Evolutionary conservation across 2,329 filamentous ascomycete genomes (phyloP), one percentile per base, ranked within the genome.

Genomic region (Alternaria viburni): DNA sequence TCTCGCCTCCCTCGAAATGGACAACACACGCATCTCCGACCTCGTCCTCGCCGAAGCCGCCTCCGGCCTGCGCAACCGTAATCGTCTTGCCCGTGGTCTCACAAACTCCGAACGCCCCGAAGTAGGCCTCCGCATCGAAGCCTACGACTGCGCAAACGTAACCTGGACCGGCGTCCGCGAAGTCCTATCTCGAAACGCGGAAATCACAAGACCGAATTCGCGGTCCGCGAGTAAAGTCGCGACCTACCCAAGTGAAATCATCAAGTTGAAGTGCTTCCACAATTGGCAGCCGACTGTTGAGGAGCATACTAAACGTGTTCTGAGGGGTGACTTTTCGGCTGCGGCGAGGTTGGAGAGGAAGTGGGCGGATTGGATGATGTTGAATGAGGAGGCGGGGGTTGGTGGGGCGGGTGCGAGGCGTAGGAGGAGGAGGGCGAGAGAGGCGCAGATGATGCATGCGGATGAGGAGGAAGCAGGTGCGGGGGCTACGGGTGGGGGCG

Each of bases 361-460:
- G 78, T 98, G 95, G 95, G 91, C 91, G 0, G 91, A 96, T 58
- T 97, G 93, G 79, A 97, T 97, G 93, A 92, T 96, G 81, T 90
- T 92, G 15, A 92, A 88, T 54, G 93, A 97, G 79, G 95, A 97
- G 77, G 92, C 91, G 0, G 91, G 90, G 3, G 87, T 87, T 3
- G 84, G 83, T 3, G 93, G 90, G 2, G 71, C 76, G 1, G 89
- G 91, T 6, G 83, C 86, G 3, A 85, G 93, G 57, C 85, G 93
- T 57, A 84, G 94, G 62, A 85, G 93, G 67, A 86, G 93, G 54
- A 86, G 94, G 62, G 93, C 93, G 2, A 86, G 94, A 50, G 93
- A 97, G 77, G 93, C 93, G 6, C 90, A 93, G 75, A 85, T 90
- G 76, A 84, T 93, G 69, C 93, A 96, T 80, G 89, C 91, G 50